Conservation (phyloP, 805 yeast species). For the Yarrowia deformans region DNA sequence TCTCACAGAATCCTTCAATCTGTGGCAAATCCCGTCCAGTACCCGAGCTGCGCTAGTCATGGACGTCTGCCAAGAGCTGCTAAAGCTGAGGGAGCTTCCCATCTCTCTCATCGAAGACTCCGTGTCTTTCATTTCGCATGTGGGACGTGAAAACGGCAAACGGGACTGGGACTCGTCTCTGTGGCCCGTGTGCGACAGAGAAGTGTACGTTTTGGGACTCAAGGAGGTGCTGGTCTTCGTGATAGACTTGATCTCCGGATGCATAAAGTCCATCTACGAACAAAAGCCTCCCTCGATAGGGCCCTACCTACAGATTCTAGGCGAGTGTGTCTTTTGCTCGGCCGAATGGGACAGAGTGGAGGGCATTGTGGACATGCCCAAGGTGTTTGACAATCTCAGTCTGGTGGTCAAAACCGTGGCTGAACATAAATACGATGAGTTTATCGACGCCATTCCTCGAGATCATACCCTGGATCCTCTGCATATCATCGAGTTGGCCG, state of each 20-base stretch:
- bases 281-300: slow-evolving; percentile 64
- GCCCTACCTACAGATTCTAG: slow-evolving; percentile 59
- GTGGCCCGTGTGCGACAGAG: slow-evolving; percentile 27
- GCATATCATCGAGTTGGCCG: slow-evolving; percentile 66
- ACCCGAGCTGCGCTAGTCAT: slow-evolving; percentile 60
- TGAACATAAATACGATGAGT: slow-evolving; percentile 55
- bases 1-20: slow-evolving; percentile 55
- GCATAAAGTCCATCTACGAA: slow-evolving; percentile 43
- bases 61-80: slow-evolving; percentile 57
- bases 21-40: slow-evolving; percentile 66
- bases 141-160: slow-evolving; percentile 44
- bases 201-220: slow-evolving; percentile 49
- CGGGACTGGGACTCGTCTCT: slow-evolving; percentile 42
- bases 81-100: slow-evolving; percentile 47
- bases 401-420: slow-evolving; percentile 53
- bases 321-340: slow-evolving; percentile 60
- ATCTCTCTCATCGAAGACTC: slow-evolving; percentile 50
- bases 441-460: slow-evolving; percentile 63
- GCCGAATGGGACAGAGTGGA: slow-evolving; percentile 36
- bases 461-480: slow-evolving; percentile 60
- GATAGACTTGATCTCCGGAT: slow-evolving; percentile 2
- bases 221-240: slow-evolving; percentile 52
- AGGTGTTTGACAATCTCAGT: background rate
- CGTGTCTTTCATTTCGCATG: slow-evolving; percentile 49
- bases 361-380: slow-evolving; percentile 14